Evolutionary conservation across 805 yeast genomes (phyloP).

Genomic region (Lipomyces spencermartinsiae): DNA sequence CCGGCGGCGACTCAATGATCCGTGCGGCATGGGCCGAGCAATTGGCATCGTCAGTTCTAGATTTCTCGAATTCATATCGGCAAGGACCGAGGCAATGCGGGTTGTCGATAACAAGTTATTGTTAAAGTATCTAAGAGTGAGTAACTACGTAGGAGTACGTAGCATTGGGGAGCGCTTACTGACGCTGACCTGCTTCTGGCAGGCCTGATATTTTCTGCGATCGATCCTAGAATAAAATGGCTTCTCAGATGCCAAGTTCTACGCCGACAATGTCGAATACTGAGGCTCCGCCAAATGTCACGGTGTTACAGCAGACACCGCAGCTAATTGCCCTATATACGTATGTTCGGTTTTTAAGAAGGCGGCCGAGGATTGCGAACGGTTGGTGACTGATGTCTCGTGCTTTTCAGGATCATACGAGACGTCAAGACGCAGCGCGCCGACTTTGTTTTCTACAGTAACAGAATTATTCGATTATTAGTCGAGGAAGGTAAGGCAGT

Average conservation of each 20-base stretch:
- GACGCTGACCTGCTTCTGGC: neutral
- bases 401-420: conserved; percentile 72
- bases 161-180: neutral
- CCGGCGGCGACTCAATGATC: too few species aligned
- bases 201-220: neutral
- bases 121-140: neutral
- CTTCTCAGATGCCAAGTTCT: neutral
- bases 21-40: too few species aligned
- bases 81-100: too few species aligned
- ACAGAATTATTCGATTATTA: conserved; percentile 87
- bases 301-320: conserved; percentile 82
- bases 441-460: conserved; percentile 94
- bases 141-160: neutral
- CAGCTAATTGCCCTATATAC: conserved; percentile 88
- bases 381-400: neutral
- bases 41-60: too few species aligned
- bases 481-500: conserved; percentile 76
- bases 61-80: too few species aligned
- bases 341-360: conserved; percentile 41
- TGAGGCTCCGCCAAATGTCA: conserved; percentile 55
- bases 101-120: too few species aligned
- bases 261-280: conserved; percentile 18
- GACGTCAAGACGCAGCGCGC: conserved; percentile 80
- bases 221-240: neutral
- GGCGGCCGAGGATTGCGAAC: neutral